Conservation (phyloP, 352 stramenopile species). For the Pythium chondricola region DNA sequence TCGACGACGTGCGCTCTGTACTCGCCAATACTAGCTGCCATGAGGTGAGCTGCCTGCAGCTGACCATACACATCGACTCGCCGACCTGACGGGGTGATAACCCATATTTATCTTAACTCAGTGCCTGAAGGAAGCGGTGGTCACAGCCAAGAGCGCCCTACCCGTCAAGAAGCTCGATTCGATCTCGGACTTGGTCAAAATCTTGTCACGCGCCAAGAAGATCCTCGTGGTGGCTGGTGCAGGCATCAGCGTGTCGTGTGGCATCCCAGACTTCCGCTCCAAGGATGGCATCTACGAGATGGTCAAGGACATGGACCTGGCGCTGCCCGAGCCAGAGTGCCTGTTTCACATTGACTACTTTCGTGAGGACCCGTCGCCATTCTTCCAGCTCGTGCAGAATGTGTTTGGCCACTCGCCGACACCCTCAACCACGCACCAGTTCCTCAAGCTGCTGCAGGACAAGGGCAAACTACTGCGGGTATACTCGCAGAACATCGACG, state of each 20-base stretch:
- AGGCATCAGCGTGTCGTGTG: slow-evolving; percentile 94
- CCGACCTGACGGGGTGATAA: too few species aligned
- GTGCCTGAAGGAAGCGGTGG: slow-evolving; percentile 38
- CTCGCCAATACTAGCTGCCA: slow-evolving; percentile 75
- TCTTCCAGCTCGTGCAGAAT: slow-evolving; percentile 93
- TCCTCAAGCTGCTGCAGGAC: slow-evolving; percentile 89
- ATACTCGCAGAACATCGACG: slow-evolving; percentile 99
- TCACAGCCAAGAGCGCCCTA: slow-evolving; percentile 19
- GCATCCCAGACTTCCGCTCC: slow-evolving; percentile 98
- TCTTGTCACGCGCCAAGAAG: slow-evolving; percentile 73
- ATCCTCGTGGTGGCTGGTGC: slow-evolving; percentile 90
- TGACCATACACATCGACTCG: too few species aligned
- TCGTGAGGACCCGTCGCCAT: slow-evolving; percentile 90
- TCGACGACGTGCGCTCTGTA: slow-evolving; percentile 31
- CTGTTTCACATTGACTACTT: slow-evolving; percentile 99
- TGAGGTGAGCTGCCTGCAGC: too few species aligned
- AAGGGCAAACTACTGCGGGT: slow-evolving; percentile 89
- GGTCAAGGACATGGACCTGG: slow-evolving; percentile 68
- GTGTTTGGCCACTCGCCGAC: slow-evolving; percentile 63
- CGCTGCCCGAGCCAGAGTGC: slow-evolving; percentile 93
- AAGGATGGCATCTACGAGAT: slow-evolving; percentile 85
- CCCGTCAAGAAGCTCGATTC: slow-evolving; percentile 33
- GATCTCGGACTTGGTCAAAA: slow-evolving; percentile 54
- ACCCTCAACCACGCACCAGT: slow-evolving; percentile 94
- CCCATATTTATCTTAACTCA: too few species aligned